Percentiles rank a stretch among this genome's conserved stretches.
These are phyloP conservation scores for Stagonosporopsis chrysanthemi DNA, from an alignment of 2,329 filamentous ascomycete genomes.

Conservation along the genomic window DNA sequence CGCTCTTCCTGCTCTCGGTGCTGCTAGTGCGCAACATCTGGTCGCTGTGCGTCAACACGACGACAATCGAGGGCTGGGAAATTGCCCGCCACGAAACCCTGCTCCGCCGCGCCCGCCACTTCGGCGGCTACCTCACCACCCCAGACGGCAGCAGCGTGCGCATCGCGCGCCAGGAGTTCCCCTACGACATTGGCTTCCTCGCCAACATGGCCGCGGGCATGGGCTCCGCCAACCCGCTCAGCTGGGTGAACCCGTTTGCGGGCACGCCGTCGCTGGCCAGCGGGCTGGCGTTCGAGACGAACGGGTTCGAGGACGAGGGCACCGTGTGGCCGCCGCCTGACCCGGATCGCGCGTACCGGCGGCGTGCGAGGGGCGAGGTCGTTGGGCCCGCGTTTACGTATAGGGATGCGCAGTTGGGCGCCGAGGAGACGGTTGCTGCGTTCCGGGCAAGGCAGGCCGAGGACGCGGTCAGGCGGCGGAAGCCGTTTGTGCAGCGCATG, in stretches of 20 bases:
- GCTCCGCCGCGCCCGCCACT: constrained; percentile 53
- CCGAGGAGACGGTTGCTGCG: constrained; percentile 57
- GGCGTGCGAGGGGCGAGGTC: constrained; percentile 19
- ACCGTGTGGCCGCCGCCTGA: constrained; percentile 59
- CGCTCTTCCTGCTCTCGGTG: constrained; percentile 68
- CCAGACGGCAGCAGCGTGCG: constrained; percentile 63
- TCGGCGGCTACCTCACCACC: constrained; percentile 64
- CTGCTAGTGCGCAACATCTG: constrained; percentile 67
- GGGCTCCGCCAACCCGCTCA: constrained; percentile 70
- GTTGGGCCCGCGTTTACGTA: constrained; percentile 48
- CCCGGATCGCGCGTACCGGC: constrained; percentile 52
- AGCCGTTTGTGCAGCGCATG: constrained; percentile 53
- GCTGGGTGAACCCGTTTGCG: constrained; percentile 75
- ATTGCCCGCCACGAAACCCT: constrained; percentile 58
- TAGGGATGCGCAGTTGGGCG: constrained; percentile 46
- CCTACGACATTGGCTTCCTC: constrained; percentile 81
- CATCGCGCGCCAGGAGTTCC: constrained; percentile 75
- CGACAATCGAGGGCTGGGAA: constrained; percentile 83
- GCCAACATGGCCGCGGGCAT: constrained; percentile 77
- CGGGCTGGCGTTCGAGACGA: constrained; percentile 72
- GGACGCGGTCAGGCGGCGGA: constrained; percentile 56
- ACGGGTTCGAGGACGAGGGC: constrained; percentile 70
- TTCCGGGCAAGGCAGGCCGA: constrained; percentile 63
- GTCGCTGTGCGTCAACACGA: constrained; percentile 72
- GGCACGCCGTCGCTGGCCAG: constrained; percentile 56